Conservation (phyloP, 2,329 filamentous ascomycete genomes). For the Nemania diffusa region DNA sequence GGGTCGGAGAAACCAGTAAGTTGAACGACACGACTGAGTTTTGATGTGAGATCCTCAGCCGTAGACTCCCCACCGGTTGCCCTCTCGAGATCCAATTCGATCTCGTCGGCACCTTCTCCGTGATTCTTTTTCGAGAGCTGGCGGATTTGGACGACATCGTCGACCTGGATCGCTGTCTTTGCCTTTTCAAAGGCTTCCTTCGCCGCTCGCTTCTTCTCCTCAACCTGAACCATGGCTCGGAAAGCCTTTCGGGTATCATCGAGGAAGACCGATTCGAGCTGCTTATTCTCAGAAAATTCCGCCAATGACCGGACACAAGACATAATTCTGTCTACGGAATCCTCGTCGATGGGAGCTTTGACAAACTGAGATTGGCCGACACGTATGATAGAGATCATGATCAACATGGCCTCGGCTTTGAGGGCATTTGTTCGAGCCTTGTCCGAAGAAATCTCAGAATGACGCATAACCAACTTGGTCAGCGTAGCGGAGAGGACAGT, state of each 20-base stretch:
- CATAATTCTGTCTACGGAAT: constrained; percentile 99
- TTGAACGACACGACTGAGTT: constrained; percentile 95
- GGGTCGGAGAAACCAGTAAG: constrained; percentile 98
- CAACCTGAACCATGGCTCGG: constrained; percentile 94
- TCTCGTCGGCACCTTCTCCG: constrained; percentile 82
- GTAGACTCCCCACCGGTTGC: constrained; percentile 89
- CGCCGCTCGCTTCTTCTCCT: constrained; percentile 97
- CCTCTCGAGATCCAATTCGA: constrained; percentile 90
- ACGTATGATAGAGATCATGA: constrained; percentile 98
- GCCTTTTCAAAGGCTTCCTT: constrained; percentile 93
- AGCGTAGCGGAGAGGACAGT: constrained; percentile 95
- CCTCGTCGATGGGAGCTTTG: constrained; percentile 96
- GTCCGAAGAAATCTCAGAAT: constrained; percentile 91
- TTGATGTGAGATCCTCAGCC: constrained; percentile 88
- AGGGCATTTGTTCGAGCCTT: constrained; percentile 89
- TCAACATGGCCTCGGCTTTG: constrained; percentile 96
- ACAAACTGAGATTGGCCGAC: constrained; percentile 99
- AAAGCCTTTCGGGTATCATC: constrained; percentile 96
- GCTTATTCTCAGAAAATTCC: constrained; percentile 88
- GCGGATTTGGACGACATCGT: constrained; percentile 92
- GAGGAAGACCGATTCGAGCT: constrained; percentile 90
- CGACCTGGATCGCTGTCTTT: constrained; percentile 93
- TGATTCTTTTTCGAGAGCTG: constrained; percentile 93
- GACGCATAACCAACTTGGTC: constrained; percentile 97
- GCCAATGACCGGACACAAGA: constrained; percentile 92